Base-by-base conservation (phyloP, 2,329 filamentous ascomycete species). In the Gnomoniopsis sp. region DNA sequence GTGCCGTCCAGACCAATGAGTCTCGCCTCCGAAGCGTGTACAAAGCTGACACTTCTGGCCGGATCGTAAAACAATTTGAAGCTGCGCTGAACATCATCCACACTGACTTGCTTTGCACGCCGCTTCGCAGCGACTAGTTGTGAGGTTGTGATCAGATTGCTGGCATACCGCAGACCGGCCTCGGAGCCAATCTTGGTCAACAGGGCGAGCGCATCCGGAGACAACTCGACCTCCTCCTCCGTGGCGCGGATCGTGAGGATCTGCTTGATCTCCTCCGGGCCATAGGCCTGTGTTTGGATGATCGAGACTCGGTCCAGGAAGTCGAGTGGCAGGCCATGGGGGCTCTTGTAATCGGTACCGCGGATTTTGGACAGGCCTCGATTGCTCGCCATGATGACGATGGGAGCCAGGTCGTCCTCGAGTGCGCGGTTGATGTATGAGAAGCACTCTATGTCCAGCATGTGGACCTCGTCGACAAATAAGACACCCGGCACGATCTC, bases 341-440 rank as follows among this genome's bases (percentile, higher is more conserved):
- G 95, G 67, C 90, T 95, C 67, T 86, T 88, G 77, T 98, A 97
- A 72, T 91, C 90, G 57, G 95, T 99, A 59, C 95, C 95, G 34
- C 95, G 87, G 70, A 99, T 97, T 65, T 89, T 88, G 41, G 95
- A 90, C 73, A 92, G 86, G 64, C 95, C 95, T 61, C 95, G 85
- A 79, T 99, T 99, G 81, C 90, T 96, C 56, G 95, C 95, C 95
- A 99, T 99, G 76, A 99, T 99, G 73, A 99, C 93, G 64, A 99
- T 93, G 43, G 95, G 95, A 1, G 95, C 92, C 34, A 99, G 83
- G 68, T 98, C 92, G 61, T 93, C 91, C 76, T 99, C 95, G 48
- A 99, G 82, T 1, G 95, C 95, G 54, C 95, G 90, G 79, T 99
- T 99, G 81, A 99, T 89, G 79, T 96, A 99, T 48, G 92, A 96